Conservation (phyloP, 129 eudicot species). For the Helianthus tuberosus region DNA sequence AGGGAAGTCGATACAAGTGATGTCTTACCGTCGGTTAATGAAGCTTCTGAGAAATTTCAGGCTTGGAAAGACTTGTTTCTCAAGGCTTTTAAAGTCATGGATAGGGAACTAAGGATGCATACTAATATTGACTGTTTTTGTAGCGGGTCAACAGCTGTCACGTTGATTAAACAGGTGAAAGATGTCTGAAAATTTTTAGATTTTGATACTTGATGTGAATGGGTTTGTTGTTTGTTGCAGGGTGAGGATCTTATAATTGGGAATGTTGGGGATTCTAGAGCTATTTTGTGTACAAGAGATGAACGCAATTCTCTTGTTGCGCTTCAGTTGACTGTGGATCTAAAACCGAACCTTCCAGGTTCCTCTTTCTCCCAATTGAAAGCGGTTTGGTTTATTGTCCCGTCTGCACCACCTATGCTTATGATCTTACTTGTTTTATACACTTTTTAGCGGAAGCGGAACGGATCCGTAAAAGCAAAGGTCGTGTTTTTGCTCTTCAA, state of each 20-base stretch:
- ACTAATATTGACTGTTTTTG: conserved; percentile 78
- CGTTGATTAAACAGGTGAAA: conserved; percentile 81
- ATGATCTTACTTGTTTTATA: background rate
- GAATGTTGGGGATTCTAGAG: conserved; percentile 82
- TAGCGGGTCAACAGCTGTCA: conserved; percentile 93
- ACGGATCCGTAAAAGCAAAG: conserved; percentile 78
- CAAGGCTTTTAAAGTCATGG: conserved; percentile 82
- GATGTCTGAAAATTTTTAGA: background rate
- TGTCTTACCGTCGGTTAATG: conserved; percentile 45
- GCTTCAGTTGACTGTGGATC: conserved; percentile 78
- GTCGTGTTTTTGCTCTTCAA: conserved; percentile 84
- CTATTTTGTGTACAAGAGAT: conserved; percentile 70
- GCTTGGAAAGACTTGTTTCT: conserved; percentile 64
- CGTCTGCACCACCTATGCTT: too few species aligned
- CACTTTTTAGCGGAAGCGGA: conserved; percentile 66
- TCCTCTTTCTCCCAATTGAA: conserved; percentile 1
- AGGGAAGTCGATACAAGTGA: conserved; percentile 66
- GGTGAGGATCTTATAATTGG: conserved; percentile 81
- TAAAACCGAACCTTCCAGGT: conserved; percentile 88
- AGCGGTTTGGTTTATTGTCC: background rate
- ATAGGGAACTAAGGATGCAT: conserved; percentile 71
- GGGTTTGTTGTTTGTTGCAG: conserved; percentile 35
- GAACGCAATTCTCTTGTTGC: conserved; percentile 50
- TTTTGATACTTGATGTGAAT: conserved; percentile 12
- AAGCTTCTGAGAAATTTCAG: conserved; percentile 58